Base-by-base conservation (phyloP, 768 basidiomycete genomes). In the Austroboletus eburneus region DNA sequence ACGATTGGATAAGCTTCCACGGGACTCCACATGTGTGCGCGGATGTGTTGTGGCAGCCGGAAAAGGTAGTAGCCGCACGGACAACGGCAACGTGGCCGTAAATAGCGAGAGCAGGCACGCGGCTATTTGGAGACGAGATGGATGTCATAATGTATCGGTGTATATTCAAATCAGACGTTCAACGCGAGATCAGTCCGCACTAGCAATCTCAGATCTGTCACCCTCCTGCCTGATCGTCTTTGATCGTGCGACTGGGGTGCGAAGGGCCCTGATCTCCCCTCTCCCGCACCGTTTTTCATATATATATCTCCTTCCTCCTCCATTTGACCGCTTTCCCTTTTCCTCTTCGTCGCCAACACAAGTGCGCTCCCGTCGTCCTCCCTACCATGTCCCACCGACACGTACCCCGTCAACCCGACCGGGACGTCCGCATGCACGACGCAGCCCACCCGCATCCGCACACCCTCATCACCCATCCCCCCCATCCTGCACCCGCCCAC, bases 391-490 rank as follows among this genome's bases (percentile, higher is more conserved):
- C 85, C 57, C 74, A 73, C 57, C 69, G 84, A 63, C 80, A 81
- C 57, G 65, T 77, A 25, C 73, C 80, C 50, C 82, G 83, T 56
- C 80, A 75, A 54, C 63, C 72, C 25, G 79, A 81, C 49, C 69
- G 80, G 55, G 82, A 85, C 65, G 70, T 77, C 24, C 79, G 80
- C 51, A 77, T 83, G 63, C 83, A 82, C 55, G 82, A 85, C 51
- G 70, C 76, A 41, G 55, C 75, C 7, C 57, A 65, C 35, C 60
- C 72, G 24, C 75, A 73, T 56, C 59, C 65, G n/a, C 72, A 71
- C 46, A 47, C 70, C 49, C 65, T 63, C 68, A 65, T 64, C 69
- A 66, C 70, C n/a, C 75, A 68, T 39, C 70, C 69, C 9, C 59
- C 70, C 22, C 72, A 70, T 44, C 64, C 66, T 18, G 46, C 58